Evolutionary conservation across 495 filamentous ascomycete species (phyloP), one percentile per base, ranked within the genome.

Genomic region (Daldinia bambusicola): DNA sequence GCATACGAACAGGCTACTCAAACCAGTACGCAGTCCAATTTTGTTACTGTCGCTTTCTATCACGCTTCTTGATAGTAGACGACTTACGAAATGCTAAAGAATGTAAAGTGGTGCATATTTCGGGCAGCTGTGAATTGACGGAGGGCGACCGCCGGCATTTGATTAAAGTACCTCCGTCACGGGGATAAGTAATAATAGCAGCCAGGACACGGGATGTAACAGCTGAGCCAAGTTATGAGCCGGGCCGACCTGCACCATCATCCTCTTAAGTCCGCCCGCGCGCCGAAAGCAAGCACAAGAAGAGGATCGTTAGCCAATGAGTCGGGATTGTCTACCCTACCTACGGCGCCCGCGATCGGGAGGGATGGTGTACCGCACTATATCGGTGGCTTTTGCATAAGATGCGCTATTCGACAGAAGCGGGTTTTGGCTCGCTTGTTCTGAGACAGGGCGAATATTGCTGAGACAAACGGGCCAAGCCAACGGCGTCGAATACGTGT

Each of bases 381-480:
- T 26, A 26, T 48, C 43, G 43, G 43, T 22, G 43, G 43, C 9
- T 48, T 37, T 22, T 48, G 18, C 41, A 18, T 45, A 45, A 45
- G 7, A 18, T n/a, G 16, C 41, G n/a, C n/a, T 45, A 20, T 45
- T 45, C 16, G 41, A n/a, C 8, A 34, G 37, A 37, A 57, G 38
- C 16, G 62, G 55, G n/a, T 3, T 26, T 38, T 55, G 34, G 48
- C 22, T 45, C 10, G 37, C 43, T 37, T 51, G 43, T 55, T 55
- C 36, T 45, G 56, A 67, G 64, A 67, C 64, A 67, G 26, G 55
- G 60, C 32, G 55, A 37, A n/a, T 20, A 55, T 16, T 18, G 56
- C 53, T 55, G 56, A 67, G 64, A 67, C 64, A 57, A 67, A 53
- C 55, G 37, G 37, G 36, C 26, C 34, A 14, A 52, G 22, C 51